Evolutionary conservation across 2,329 filamentous ascomycete species (phyloP).

Genomic region (Botryotinia calthae): DNA sequence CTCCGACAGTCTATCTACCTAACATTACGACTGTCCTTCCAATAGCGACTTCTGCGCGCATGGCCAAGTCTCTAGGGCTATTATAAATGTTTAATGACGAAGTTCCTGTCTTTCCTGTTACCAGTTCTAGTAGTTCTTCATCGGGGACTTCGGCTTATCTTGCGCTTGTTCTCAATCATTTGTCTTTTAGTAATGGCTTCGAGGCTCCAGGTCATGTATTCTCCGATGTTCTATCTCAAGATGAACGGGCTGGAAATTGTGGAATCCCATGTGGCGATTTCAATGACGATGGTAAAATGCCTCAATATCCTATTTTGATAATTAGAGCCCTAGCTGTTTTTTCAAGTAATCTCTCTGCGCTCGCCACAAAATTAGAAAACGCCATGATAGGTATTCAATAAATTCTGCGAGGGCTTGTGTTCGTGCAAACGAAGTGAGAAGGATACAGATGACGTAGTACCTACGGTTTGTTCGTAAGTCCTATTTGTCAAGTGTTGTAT

Average conservation of each 20-base stretch:
- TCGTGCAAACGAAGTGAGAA: too few species aligned
- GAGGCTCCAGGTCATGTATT: not conserved
- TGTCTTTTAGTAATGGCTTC: not conserved
- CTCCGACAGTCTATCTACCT: too few species aligned
- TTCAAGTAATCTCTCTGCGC: not conserved
- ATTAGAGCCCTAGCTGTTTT: not conserved
- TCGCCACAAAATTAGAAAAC: not conserved
- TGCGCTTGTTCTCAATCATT: not conserved
- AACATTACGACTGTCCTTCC: fast-evolving
- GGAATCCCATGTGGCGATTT: too few species aligned
- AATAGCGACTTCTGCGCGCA: not conserved
- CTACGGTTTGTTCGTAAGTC: too few species aligned
- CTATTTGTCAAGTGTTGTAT: too few species aligned
- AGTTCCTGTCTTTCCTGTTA: not conserved
- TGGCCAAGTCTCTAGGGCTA: not conserved
- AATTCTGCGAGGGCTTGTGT: too few species aligned
- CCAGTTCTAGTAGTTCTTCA: not conserved
- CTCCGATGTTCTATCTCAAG: too few species aligned
- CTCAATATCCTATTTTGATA: not conserved
- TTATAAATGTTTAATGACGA: too few species aligned
- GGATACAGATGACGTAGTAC: too few species aligned
- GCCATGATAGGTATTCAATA: not conserved
- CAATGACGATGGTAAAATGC: not conserved
- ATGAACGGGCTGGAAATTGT: not conserved
- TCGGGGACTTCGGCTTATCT: too few species aligned